Evolutionary conservation across 805 yeast genomes (phyloP).

Genomic region (Ogataea ganodermae): DNA sequence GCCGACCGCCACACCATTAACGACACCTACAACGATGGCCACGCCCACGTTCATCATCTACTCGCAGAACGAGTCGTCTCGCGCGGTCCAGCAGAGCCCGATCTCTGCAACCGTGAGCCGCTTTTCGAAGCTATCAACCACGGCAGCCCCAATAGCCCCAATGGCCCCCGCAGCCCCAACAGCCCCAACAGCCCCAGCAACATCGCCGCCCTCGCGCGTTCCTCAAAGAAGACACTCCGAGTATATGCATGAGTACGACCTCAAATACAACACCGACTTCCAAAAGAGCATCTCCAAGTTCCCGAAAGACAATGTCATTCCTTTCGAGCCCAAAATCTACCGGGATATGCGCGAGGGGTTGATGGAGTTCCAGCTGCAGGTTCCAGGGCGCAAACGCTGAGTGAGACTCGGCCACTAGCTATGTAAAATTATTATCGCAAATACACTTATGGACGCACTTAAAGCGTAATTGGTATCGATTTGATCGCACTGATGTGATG

Average conservation of each 20-base stretch:
- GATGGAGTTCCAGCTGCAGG: conserved; percentile 35
- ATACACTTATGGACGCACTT: not conserved
- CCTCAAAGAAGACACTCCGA: not conserved
- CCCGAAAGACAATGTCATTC: conserved; percentile 31
- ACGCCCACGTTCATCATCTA: conserved; percentile 19
- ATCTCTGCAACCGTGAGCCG: conserved; percentile 24
- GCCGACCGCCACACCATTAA: conserved; percentile 7
- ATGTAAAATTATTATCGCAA: not conserved
- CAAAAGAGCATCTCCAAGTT: conserved; percentile 35
- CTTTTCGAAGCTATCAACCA: conserved; percentile 23
- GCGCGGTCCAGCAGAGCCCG: conserved; percentile 21
- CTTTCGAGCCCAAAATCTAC: conserved; percentile 32
- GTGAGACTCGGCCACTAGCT: not conserved
- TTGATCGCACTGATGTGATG: not conserved
- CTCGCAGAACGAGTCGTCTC: conserved; percentile 14
- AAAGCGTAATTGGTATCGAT: not conserved
- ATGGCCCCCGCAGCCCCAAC: not conserved
- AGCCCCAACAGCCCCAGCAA: not conserved
- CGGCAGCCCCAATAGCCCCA: conserved; percentile 9
- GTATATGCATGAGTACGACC: conserved; percentile 4
- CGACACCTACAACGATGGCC: conserved; percentile 6
- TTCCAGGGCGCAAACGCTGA: conserved; percentile 13
- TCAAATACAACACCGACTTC: conserved; percentile 29
- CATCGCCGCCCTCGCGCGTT: not conserved
- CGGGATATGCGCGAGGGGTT: conserved; percentile 34